Conservation (phyloP, 2,329 filamentous ascomycete genomes). For the Colletotrichum cuscutae region DNA sequence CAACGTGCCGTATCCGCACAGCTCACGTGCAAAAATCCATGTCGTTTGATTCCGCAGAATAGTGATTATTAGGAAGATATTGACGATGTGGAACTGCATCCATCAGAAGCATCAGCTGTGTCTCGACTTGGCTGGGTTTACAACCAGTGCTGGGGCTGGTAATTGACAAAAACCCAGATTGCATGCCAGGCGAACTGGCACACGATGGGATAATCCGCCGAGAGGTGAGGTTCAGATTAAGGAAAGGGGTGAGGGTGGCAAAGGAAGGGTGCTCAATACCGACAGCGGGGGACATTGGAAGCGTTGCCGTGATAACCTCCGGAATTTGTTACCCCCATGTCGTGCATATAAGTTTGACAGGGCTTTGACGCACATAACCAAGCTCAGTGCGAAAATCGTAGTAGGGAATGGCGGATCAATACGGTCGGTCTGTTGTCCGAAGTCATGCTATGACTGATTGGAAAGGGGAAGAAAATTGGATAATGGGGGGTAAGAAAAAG, state of each 20-base stretch:
- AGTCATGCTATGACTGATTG: not conserved
- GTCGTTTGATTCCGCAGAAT: not conserved
- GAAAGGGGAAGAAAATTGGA: not conserved
- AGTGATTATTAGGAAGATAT: not conserved
- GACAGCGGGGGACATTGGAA: not conserved
- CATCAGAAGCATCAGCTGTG: not conserved
- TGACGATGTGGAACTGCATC: not conserved
- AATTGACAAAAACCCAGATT: not conserved
- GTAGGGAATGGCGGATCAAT: not conserved
- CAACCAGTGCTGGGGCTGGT: not conserved
- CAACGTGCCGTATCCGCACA: not conserved
- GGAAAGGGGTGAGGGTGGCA: not conserved
- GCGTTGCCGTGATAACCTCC: constrained; percentile 22
- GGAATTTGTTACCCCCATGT: constrained; percentile 24
- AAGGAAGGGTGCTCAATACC: not conserved
- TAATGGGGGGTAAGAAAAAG: not conserved
- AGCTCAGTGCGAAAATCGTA: not conserved
- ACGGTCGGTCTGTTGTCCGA: not conserved
- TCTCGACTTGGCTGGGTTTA: not conserved
- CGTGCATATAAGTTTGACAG: constrained; percentile 27
- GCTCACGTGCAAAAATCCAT: not conserved
- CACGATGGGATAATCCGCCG: constrained; percentile 10
- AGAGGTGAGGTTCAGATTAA: constrained; percentile 26
- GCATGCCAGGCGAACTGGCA: not conserved
- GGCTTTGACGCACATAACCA: not conserved